Evolutionary conservation across 2,329 filamentous ascomycete species (phyloP).

Genomic region (Hypoxylon sp.): DNA sequence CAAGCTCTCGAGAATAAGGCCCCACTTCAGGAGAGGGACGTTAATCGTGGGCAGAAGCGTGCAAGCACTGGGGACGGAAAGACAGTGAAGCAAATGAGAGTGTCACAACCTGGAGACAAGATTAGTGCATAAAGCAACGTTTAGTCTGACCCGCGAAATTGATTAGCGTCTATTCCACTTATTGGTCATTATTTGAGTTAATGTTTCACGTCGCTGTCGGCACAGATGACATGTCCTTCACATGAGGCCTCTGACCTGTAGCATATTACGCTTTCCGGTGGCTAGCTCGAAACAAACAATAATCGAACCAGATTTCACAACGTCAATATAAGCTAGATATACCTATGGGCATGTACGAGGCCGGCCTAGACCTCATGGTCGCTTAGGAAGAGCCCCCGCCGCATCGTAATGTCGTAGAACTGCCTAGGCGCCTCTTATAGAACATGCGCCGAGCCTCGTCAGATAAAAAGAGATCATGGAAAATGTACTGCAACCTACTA

Average conservation of each 20-base stretch:
- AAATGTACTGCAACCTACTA: neutral
- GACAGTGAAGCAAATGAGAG: conserved; percentile 1
- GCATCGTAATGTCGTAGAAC: too few relatives aligned
- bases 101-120: conserved; percentile 22
- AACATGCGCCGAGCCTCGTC: neutral
- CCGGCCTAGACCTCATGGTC: too few relatives aligned
- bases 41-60: conserved; percentile 3
- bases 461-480: neutral
- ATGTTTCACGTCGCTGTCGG: neutral
- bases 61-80: neutral
- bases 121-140: neutral
- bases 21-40: neutral
- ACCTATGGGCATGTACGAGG: too few relatives aligned
- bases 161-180: too few relatives aligned
- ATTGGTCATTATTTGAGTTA: too few relatives aligned
- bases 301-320: too few relatives aligned
- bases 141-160: neutral
- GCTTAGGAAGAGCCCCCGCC: too few relatives aligned
- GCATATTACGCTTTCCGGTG: too few relatives aligned
- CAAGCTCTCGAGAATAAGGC: neutral
- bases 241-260: too few relatives aligned
- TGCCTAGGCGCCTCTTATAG: too few relatives aligned
- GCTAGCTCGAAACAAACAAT: too few relatives aligned
- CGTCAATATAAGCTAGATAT: too few relatives aligned
- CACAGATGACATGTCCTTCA: neutral